Percentiles rank a stretch among this genome's conserved stretches.
Evolutionary conservation across 2,329 filamentous ascomycete species (phyloP).

Genomic region (Calonectria ilicicola): DNA sequence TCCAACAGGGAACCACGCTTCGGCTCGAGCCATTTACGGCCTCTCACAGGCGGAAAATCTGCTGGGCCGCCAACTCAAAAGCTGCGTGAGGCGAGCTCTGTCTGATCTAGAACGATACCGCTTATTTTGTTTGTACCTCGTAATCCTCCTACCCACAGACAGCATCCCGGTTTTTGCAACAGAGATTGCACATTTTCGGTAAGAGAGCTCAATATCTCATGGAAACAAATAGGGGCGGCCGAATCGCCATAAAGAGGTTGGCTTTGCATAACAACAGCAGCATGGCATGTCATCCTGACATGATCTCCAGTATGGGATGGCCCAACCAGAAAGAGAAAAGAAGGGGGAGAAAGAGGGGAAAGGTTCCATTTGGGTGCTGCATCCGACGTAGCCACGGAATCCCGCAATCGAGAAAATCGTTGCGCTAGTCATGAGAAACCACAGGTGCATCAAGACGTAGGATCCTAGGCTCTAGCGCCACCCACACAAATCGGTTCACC

Average conservation of each 20-base stretch:
- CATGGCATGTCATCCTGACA: not conserved
- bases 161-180: not conserved
- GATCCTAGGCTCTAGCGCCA: no score
- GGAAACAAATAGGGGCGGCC: not conserved
- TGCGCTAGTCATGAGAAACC: not conserved
- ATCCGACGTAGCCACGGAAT: not conserved
- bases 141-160: not conserved
- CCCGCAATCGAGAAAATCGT: not conserved
- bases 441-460: not conserved
- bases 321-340: no score
- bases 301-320: not conserved
- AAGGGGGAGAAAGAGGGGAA: not conserved
- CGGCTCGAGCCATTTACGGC: not conserved
- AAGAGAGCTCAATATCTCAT: not conserved
- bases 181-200: not conserved
- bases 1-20: not conserved
- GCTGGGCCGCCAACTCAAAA: not conserved
- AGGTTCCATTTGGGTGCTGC: not conserved
- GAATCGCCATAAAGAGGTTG: not conserved
- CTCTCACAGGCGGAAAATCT: slow-evolving; percentile 2
- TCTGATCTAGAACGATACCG: not conserved
- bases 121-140: not conserved
- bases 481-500: not conserved
- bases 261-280: not conserved
- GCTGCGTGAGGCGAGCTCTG: not conserved